A percentile compares a stretch with the other conserved stretches of the same genome.
Conservation (phyloP, 495 filamentous ascomycete species). For the Hyaloscypha hepaticicola region DNA sequence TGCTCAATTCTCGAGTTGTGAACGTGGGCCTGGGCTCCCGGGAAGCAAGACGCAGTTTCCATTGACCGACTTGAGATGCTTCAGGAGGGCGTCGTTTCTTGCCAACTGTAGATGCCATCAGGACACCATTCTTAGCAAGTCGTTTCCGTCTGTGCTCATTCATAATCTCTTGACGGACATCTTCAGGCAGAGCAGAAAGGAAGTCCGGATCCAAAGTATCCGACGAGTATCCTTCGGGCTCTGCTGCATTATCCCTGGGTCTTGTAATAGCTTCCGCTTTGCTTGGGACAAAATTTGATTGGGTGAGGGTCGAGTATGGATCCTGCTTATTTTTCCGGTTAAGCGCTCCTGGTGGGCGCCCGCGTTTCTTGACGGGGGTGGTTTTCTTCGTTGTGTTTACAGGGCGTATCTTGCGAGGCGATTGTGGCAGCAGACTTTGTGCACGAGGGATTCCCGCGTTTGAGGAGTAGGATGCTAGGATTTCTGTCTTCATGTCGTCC, state of each 20-base stretch:
- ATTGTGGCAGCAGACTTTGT: constrained; percentile 53
- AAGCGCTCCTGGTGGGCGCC: constrained; percentile 36
- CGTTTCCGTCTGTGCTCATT: constrained; percentile 64
- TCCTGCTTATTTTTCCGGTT: constrained; percentile 42
- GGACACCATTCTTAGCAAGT: constrained; percentile 44
- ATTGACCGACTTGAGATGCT: constrained; percentile 32
- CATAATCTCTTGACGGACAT: constrained; percentile 75
- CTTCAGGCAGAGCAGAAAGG: constrained; percentile 77
- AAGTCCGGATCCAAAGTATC: constrained; percentile 65
- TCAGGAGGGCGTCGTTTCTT: constrained; percentile 27
- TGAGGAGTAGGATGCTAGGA: constrained; percentile 64
- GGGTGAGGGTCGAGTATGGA: constrained; percentile 53
- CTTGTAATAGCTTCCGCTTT: constrained; percentile 9
- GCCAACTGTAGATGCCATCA: constrained; percentile 23
- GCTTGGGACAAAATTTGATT: constrained; percentile 62
- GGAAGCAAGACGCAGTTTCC: constrained; percentile 48
- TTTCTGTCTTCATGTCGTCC: constrained; percentile 77
- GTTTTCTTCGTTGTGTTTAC: constrained; percentile 49
- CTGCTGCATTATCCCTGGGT: constrained; percentile 21
- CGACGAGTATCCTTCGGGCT: constrained; percentile 29
- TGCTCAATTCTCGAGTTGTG: constrained; percentile 58
- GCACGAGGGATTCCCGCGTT: constrained; percentile 18
- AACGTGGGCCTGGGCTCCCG: constrained; percentile 59
- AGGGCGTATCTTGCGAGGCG: constrained; percentile 53
- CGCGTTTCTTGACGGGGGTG: constrained; percentile 60